These are phyloP conservation scores for Acacia crassicarpa DNA, from an alignment of 306 rosid species.

Conservation along the genomic window DNA sequence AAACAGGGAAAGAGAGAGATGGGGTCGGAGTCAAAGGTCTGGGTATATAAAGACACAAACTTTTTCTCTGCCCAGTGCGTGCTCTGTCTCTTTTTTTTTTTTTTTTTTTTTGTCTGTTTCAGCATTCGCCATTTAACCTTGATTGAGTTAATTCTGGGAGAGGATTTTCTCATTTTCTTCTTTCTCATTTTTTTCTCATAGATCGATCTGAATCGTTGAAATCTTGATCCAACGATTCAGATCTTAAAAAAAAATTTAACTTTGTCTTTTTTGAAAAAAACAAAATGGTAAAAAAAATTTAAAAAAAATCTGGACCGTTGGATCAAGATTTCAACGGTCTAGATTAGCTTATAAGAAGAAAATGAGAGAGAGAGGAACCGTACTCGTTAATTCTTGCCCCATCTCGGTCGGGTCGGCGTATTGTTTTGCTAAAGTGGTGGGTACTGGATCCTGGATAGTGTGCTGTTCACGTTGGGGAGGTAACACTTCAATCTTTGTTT, in stretches of 20 bases:
- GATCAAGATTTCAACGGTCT: too few species aligned
- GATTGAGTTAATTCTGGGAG: background rate
- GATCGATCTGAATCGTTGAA: too few species aligned
- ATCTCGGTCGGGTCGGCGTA: background rate
- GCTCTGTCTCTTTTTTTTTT: too few species aligned
- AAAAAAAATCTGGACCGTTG: too few species aligned
- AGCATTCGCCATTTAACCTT: background rate
- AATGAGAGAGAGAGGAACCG: too few species aligned
- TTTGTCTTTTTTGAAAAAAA: too few species aligned
- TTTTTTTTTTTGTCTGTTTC: constrained; percentile 17
- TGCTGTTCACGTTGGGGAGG: background rate
- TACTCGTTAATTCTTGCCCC: background rate
- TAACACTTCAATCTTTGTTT: background rate
- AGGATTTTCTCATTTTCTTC: too few species aligned
- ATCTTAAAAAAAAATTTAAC: too few species aligned
- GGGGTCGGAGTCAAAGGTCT: background rate
- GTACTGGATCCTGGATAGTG: background rate
- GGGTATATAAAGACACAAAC: background rate
- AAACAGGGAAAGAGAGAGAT: background rate
- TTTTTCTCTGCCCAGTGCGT: background rate
- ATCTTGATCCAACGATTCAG: too few species aligned
- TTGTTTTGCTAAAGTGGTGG: background rate
- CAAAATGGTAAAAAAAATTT: too few species aligned
- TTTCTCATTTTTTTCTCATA: too few species aligned
- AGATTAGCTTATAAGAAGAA: too few species aligned